Conservation (phyloP, 1,284 basidiomycete genomes). For the Marasmius oreades region DNA sequence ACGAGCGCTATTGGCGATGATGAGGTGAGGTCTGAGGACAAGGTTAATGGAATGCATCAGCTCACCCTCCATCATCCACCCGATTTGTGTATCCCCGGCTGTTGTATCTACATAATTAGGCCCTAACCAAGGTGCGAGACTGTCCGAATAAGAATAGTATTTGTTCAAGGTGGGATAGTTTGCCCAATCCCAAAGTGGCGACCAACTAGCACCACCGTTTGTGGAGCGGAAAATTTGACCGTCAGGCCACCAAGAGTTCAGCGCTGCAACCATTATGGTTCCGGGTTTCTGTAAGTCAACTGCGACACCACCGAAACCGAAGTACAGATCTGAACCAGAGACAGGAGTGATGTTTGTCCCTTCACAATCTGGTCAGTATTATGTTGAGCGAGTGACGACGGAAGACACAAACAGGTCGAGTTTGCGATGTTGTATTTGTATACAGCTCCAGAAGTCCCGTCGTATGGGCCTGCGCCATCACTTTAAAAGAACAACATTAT, state of each 20-base stretch:
- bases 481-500: slow-evolving; percentile 17
- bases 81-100: slow-evolving; percentile 25
- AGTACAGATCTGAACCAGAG: slow-evolving; percentile 21
- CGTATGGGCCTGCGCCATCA: slow-evolving; percentile 49
- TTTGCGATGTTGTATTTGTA: slow-evolving; percentile 51
- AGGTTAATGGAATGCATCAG: neutral
- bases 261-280: slow-evolving; percentile 63
- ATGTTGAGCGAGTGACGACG: neutral
- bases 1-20: slow-evolving; percentile 24
- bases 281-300: slow-evolving; percentile 59
- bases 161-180: slow-evolving; percentile 44
- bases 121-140: slow-evolving; percentile 45
- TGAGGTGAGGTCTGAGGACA: neutral
- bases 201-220: slow-evolving; percentile 47
- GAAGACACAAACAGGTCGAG: slow-evolving; percentile 37
- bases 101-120: slow-evolving; percentile 29
- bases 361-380: slow-evolving; percentile 11
- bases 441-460: slow-evolving; percentile 46
- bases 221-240: slow-evolving; percentile 65
- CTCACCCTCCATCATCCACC: slow-evolving; percentile 34
- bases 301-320: slow-evolving; percentile 51
- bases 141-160: slow-evolving; percentile 40
- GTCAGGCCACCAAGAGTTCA: slow-evolving; percentile 62
- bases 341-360: slow-evolving; percentile 55
- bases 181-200: slow-evolving; percentile 51